phyloP scores from a whole-genome alignment of 805 yeast genomes.

The Lipomyces orientalis region DNA sequence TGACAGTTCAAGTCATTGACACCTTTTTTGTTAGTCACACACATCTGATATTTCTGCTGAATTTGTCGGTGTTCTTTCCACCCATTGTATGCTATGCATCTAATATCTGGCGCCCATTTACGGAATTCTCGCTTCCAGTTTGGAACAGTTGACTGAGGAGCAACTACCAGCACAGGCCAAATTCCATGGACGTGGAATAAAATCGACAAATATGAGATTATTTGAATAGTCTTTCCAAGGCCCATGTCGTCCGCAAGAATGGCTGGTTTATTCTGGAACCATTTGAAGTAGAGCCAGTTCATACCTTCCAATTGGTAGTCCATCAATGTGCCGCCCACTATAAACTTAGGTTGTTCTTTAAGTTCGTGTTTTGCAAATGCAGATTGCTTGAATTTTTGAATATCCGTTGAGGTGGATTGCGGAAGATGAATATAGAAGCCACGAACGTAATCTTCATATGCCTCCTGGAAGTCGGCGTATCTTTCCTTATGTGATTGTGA shows the following conservation, averaged over 20 bases:
- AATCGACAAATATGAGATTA: slow-evolving; percentile 89
- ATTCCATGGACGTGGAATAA: slow-evolving; percentile 74
- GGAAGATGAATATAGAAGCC: slow-evolving; percentile 22
- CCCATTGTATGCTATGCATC: slow-evolving; percentile 87
- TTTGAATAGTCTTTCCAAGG: slow-evolving; percentile 73
- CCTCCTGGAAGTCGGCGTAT: slow-evolving; percentile 24
- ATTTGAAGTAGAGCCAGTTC: slow-evolving; percentile 38
- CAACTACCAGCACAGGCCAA: slow-evolving; percentile 83
- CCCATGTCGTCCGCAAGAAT: slow-evolving; percentile 75
- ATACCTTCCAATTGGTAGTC: slow-evolving; percentile 36
- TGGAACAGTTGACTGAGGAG: slow-evolving; percentile 93
- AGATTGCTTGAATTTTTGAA: slow-evolving; percentile 4
- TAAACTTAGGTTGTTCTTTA: slow-evolving; percentile 28
- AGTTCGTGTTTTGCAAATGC: slow-evolving; percentile 26
- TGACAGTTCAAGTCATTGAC: slow-evolving; percentile 45
- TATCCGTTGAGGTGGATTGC: neutral
- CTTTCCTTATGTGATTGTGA: neutral
- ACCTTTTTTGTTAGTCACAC: slow-evolving; percentile 8
- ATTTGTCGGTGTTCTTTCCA: slow-evolving; percentile 58
- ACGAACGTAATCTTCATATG: slow-evolving; percentile 22
- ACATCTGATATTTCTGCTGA: slow-evolving; percentile 46
- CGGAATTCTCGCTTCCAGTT: slow-evolving; percentile 97
- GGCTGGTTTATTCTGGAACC: slow-evolving; percentile 52
- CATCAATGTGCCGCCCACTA: slow-evolving; percentile 31
- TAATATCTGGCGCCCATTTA: slow-evolving; percentile 95